These are phyloP conservation scores for Fusarium albidum DNA, from an alignment of 2,329 filamentous ascomycete species.

Conservation along the genomic window DNA sequence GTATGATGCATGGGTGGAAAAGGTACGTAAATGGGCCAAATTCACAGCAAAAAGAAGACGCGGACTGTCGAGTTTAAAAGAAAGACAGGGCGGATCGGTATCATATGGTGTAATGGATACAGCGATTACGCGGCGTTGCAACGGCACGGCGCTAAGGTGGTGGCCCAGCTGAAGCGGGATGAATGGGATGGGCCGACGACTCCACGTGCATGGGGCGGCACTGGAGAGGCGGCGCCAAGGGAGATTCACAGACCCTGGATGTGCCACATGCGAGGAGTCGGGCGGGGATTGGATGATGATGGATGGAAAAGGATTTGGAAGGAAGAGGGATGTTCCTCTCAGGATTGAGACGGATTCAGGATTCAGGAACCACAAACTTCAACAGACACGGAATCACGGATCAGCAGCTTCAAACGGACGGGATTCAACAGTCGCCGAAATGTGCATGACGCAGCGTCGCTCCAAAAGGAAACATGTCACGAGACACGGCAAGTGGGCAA, in stretches of 20 bases:
- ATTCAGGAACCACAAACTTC: too few species aligned
- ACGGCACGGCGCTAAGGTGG: not conserved
- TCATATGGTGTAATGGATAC: constrained; percentile 15
- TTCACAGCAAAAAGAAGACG: too few species aligned
- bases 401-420: too few species aligned
- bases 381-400: too few species aligned
- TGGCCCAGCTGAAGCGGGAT: not conserved
- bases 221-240: constrained; percentile 7
- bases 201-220: constrained; percentile 24
- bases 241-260: not conserved
- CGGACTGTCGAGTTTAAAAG: not conserved
- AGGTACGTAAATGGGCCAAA: too few species aligned
- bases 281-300: constrained; percentile 28
- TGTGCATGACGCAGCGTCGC: not conserved
- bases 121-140: constrained; percentile 9
- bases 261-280: constrained; percentile 18
- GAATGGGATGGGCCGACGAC: constrained; percentile 5
- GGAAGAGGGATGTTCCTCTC: not conserved
- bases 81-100: not conserved
- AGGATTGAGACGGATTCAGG: too few species aligned
- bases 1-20: too few species aligned
- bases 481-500: not conserved
- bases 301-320: not conserved
- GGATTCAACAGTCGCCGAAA: too few species aligned
- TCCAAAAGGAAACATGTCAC: not conserved